These are phyloP conservation scores for Talaromyces islandicus DNA, from an alignment of 2,329 filamentous ascomycete genomes.

Conservation along the genomic window DNA sequence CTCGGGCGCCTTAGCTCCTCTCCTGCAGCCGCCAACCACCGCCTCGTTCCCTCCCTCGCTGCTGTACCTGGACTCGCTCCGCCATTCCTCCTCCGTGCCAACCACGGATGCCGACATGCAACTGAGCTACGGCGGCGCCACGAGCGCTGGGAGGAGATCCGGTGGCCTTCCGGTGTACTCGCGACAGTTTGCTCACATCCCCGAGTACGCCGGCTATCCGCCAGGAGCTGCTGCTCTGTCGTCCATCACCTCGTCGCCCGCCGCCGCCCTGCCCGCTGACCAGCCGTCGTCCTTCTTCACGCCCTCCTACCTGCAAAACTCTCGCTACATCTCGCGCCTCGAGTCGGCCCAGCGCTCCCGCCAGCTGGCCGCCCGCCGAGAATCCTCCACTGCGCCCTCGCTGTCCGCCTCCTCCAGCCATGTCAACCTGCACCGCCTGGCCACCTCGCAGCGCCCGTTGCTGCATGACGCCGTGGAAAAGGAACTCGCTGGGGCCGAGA, in stretches of 20 bases:
- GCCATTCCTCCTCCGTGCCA: neutral
- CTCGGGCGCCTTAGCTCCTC: conserved; percentile 40
- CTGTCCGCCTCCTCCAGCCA: conserved; percentile 53
- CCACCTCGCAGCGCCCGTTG: conserved; percentile 67
- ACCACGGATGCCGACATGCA: conserved; percentile 47
- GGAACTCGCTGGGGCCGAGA: conserved; percentile 53
- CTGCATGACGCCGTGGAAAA: conserved; percentile 81
- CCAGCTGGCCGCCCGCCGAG: conserved; percentile 45
- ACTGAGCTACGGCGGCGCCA: conserved; percentile 34
- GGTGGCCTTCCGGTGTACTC: conserved; percentile 41
- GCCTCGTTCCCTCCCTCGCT: conserved; percentile 18
- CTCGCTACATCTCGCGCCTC: conserved; percentile 70
- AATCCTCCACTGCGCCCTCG: conserved; percentile 39
- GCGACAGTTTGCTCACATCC: conserved; percentile 39
- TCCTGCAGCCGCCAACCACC: conserved; percentile 39
- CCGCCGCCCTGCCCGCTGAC: conserved; percentile 16
- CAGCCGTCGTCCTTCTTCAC: conserved; percentile 58
- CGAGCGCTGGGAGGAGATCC: conserved; percentile 38
- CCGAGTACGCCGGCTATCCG: conserved; percentile 18
- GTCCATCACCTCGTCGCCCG: neutral
- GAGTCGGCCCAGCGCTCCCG: conserved; percentile 64
- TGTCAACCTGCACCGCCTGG: conserved; percentile 52
- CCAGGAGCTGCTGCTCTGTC: neutral
- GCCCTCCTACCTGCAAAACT: conserved; percentile 75
- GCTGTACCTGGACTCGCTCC: neutral